phyloP scores from a whole-genome alignment of 2,329 filamentous ascomycete genomes.

The Lecanicillium sp. region DNA sequence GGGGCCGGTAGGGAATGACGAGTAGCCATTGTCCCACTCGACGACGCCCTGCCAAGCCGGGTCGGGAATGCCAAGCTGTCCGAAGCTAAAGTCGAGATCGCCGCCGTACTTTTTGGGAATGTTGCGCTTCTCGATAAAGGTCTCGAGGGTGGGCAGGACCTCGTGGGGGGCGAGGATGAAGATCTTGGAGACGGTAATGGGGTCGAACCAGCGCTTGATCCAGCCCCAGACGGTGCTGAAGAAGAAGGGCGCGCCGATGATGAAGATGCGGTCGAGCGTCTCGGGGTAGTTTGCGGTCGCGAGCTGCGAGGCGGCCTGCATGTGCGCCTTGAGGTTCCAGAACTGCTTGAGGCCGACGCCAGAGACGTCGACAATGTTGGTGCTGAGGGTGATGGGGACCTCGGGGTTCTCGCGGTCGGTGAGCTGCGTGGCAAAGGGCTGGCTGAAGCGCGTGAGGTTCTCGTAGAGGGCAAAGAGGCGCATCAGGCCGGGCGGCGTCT shows the following conservation, averaged over 20 bases:
- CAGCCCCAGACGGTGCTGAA: slow-evolving; percentile 92
- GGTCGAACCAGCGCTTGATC: slow-evolving; percentile 94
- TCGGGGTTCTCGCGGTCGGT: slow-evolving; percentile 63
- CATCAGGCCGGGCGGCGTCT: slow-evolving; percentile 68
- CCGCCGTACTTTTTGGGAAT: slow-evolving; percentile 90
- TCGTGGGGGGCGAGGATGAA: slow-evolving; percentile 75
- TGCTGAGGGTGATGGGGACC: slow-evolving; percentile 87
- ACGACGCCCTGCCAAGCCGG: slow-evolving; percentile 45
- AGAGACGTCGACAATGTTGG: slow-evolving; percentile 90
- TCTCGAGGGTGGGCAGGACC: slow-evolving; percentile 67
- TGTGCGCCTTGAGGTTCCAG: slow-evolving; percentile 89
- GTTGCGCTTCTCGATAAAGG: slow-evolving; percentile 75
- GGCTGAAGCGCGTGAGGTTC: slow-evolving; percentile 79
- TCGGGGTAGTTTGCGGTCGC: slow-evolving; percentile 95
- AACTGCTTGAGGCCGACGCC: slow-evolving; percentile 87
- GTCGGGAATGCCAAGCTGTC: slow-evolving; percentile 69
- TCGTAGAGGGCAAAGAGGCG: slow-evolving; percentile 91
- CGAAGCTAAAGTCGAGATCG: slow-evolving; percentile 75
- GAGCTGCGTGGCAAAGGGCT: slow-evolving; percentile 77
- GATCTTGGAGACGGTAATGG: slow-evolving; percentile 91
- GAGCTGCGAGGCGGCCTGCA: slow-evolving; percentile 84
- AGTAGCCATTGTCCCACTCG: slow-evolving; percentile 46
- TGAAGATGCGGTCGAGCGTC: slow-evolving; percentile 62
- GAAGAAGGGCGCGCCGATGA: slow-evolving; percentile 85
- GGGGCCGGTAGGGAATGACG: slow-evolving; percentile 51